These are phyloP conservation scores for Lentinula detonsa DNA, from an alignment of 768 basidiomycete genomes.

Conservation along the genomic window DNA sequence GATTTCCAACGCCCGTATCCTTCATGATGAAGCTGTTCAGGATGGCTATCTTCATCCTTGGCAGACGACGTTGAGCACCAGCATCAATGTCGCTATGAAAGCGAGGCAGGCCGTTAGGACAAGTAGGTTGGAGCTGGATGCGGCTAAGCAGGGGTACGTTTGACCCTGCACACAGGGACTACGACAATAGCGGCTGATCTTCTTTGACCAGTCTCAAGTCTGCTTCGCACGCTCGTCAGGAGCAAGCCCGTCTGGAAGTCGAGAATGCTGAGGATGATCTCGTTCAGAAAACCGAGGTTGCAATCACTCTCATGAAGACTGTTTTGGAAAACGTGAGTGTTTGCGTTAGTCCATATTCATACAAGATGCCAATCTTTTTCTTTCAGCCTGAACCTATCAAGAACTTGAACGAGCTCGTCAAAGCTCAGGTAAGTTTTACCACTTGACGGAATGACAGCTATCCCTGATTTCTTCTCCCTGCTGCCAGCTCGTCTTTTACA, in stretches of 20 bases:
- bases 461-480: background rate
- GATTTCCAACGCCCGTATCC: conserved; percentile 62
- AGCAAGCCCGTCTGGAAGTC: conserved; percentile 87
- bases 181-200: background rate
- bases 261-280: conserved; percentile 95
- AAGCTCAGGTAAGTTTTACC: conserved; percentile 63
- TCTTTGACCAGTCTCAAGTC: conserved; percentile 64
- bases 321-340: conserved; percentile 91
- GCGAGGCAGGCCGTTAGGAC: conserved; percentile 77
- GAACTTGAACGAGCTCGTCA: conserved; percentile 87
- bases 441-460: background rate
- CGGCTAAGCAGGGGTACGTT: conserved; percentile 80
- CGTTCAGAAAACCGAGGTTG: conserved; percentile 96
- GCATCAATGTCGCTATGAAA: conserved; percentile 87
- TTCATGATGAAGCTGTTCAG: conserved; percentile 73
- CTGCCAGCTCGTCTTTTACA: conserved; percentile 61
- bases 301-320: conserved; percentile 96
- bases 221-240: conserved; percentile 70
- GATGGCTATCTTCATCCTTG: conserved; percentile 71
- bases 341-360: background rate
- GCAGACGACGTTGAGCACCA: conserved; percentile 81
- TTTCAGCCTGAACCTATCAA: conserved; percentile 89
- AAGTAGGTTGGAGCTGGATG: conserved; percentile 83
- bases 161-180: background rate
- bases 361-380: background rate